These are phyloP conservation scores for Starmerella vitae DNA, from an alignment of 805 yeast species.

Conservation along the genomic window DNA sequence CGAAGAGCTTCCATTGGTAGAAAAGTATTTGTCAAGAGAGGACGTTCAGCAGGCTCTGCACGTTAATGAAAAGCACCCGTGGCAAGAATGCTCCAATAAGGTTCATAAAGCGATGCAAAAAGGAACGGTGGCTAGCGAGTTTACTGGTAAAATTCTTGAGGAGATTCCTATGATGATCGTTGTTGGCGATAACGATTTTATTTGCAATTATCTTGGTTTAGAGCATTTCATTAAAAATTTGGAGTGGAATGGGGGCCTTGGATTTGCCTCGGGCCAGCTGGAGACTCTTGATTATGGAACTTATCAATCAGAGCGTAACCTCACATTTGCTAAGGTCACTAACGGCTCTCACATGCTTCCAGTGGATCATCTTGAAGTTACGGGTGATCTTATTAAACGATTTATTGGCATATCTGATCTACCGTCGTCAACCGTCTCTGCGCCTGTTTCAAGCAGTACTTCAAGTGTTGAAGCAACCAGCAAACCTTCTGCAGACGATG, in stretches of 20 bases:
- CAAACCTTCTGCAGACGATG: conserved; percentile 4
- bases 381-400: conserved; percentile 37
- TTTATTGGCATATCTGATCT: conserved; percentile 21
- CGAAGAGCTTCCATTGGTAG: conserved; percentile 37
- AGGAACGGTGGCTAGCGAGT: conserved; percentile 42
- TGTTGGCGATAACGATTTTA: conserved; percentile 78
- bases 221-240: conserved; percentile 49
- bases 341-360: conserved; percentile 93
- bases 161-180: conserved; percentile 53
- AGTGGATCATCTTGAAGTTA: conserved; percentile 35
- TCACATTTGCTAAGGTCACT: conserved; percentile 60
- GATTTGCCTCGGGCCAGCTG: conserved; percentile 13
- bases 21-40: conserved; percentile 36
- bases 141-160: conserved; percentile 53
- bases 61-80: conserved; percentile 26
- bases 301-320: conserved; percentile 39
- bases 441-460: not conserved
- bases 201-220: conserved; percentile 73
- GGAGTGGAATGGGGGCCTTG: conserved; percentile 44
- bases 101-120: conserved; percentile 46
- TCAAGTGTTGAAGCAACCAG: not conserved
- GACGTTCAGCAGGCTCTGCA: conserved; percentile 42
- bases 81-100: conserved; percentile 66
- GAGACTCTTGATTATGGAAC: conserved; percentile 4
- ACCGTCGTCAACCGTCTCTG: not conserved